These are phyloP conservation scores for Myxozyma geophila DNA, from an alignment of 805 yeast genomes.

Conservation along the genomic window DNA sequence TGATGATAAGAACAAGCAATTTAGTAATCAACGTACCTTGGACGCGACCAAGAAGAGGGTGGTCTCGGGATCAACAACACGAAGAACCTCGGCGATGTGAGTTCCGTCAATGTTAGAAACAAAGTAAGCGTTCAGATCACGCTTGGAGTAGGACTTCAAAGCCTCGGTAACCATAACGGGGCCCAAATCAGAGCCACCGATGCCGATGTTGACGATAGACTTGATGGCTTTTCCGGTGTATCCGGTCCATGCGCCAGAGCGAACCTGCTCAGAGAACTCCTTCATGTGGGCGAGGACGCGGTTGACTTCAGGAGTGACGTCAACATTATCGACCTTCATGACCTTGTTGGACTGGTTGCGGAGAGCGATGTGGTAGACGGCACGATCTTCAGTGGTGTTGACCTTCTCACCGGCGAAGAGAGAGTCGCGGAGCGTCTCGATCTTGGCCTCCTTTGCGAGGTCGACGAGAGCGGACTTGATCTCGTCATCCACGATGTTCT, in stretches of 20 bases:
- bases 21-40: slow-evolving; percentile 16
- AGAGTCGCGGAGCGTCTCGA: slow-evolving; percentile 82
- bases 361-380: slow-evolving; percentile 95
- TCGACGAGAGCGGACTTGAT: slow-evolving; percentile 67
- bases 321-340: slow-evolving; percentile 85
- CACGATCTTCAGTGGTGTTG: slow-evolving; percentile 94
- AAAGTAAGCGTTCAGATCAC: slow-evolving; percentile 73
- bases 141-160: slow-evolving; percentile 79
- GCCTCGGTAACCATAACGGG: slow-evolving; percentile 99
- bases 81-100: slow-evolving; percentile 89
- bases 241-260: slow-evolving; percentile 96
- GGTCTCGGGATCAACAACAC: slow-evolving; percentile 80
- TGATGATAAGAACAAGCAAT: neutral
- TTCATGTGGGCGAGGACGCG: slow-evolving; percentile 93
- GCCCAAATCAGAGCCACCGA: slow-evolving; percentile 98
- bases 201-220: slow-evolving; percentile 95
- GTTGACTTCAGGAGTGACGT: slow-evolving; percentile 91
- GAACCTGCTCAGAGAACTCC: slow-evolving; percentile 85
- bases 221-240: slow-evolving; percentile 93
- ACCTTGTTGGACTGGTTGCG: slow-evolving; percentile 87
- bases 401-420: slow-evolving; percentile 93
- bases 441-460: slow-evolving; percentile 88
- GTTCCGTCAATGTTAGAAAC: slow-evolving; percentile 99
- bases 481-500: slow-evolving; percentile 89
- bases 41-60: slow-evolving; percentile 64